phyloP scores from a whole-genome alignment of 1,139 yeast genomes.

The Lodderomyces beijingensis region DNA sequence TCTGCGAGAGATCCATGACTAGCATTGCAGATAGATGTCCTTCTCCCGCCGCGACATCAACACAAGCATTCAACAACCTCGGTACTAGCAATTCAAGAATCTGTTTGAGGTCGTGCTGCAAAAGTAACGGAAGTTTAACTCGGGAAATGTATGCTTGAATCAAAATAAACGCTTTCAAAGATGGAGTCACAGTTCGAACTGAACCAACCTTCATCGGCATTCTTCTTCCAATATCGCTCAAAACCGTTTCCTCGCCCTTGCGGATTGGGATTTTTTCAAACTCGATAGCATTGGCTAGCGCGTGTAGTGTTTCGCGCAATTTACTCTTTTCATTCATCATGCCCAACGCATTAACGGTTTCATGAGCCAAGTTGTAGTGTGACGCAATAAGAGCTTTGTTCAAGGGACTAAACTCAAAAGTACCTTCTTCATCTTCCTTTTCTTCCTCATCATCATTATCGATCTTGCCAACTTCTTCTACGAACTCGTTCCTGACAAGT shows the following conservation, averaged over 20 bases:
- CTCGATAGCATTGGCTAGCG: constrained; percentile 64
- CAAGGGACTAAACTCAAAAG: constrained; percentile 47
- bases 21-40: constrained; percentile 74
- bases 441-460: neutral
- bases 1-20: constrained; percentile 86
- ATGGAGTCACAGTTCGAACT: constrained; percentile 47
- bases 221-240: constrained; percentile 50
- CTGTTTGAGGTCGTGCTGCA: constrained; percentile 52
- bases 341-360: constrained; percentile 59
- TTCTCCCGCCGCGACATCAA: constrained; percentile 75
- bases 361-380: constrained; percentile 60
- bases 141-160: constrained; percentile 82
- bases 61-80: constrained; percentile 57
- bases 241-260: constrained; percentile 46
- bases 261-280: constrained; percentile 63
- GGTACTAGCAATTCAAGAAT: constrained; percentile 47
- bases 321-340: constrained; percentile 53
- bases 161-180: constrained; percentile 67
- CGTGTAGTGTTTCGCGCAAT: constrained; percentile 61
- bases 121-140: constrained; percentile 41
- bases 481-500: constrained; percentile 53
- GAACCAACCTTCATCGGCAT: constrained; percentile 53
- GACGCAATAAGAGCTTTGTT: constrained; percentile 76
- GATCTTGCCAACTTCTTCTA: constrained; percentile 38
- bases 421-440: constrained; percentile 32